phyloP scores from a whole-genome alignment of 2,329 filamentous ascomycete species.

The Aspergillus novoparasiticus region DNA sequence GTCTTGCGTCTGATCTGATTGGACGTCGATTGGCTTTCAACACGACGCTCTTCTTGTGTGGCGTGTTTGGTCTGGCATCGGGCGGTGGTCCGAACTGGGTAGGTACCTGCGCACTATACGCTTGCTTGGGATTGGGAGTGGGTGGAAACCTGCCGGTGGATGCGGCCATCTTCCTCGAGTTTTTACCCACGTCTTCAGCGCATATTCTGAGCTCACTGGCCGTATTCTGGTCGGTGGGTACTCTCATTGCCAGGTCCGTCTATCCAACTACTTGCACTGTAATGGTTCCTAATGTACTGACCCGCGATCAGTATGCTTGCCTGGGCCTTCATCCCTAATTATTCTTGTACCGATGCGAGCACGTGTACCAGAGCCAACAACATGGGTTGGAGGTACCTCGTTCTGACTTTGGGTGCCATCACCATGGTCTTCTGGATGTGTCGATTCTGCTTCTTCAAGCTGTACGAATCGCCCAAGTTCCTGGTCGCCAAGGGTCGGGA shows the following conservation, averaged over 20 bases:
- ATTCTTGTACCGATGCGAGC: conserved; percentile 49
- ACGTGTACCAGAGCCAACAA: conserved; percentile 54
- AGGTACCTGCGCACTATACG: conserved; percentile 60
- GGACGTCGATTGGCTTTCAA: conserved; percentile 81
- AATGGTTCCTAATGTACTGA: neutral
- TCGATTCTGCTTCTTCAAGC: conserved; percentile 75
- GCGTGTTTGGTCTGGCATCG: conserved; percentile 70
- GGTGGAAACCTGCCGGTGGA: conserved; percentile 80
- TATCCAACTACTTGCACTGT: neutral
- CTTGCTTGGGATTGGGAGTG: conserved; percentile 66
- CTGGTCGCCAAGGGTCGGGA: conserved; percentile 74
- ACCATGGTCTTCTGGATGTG: conserved; percentile 74
- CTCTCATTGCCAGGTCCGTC: conserved; percentile 54
- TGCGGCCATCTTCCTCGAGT: conserved; percentile 79
- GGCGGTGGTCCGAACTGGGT: conserved; percentile 71
- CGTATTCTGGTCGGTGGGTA: conserved; percentile 81
- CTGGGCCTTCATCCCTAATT: conserved; percentile 74
- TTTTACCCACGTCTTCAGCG: conserved; percentile 70
- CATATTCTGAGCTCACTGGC: conserved; percentile 73
- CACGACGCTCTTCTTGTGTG: conserved; percentile 71
- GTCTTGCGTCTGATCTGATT: conserved; percentile 73
- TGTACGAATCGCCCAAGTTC: conserved; percentile 86
- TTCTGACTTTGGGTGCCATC: conserved; percentile 67
- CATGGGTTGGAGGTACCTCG: conserved; percentile 72
- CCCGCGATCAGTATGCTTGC: conserved; percentile 50